Evolutionary conservation across 2,329 filamentous ascomycete genomes (phyloP), one percentile per base, ranked within the genome.

Genomic region (Didymella sp.): DNA sequence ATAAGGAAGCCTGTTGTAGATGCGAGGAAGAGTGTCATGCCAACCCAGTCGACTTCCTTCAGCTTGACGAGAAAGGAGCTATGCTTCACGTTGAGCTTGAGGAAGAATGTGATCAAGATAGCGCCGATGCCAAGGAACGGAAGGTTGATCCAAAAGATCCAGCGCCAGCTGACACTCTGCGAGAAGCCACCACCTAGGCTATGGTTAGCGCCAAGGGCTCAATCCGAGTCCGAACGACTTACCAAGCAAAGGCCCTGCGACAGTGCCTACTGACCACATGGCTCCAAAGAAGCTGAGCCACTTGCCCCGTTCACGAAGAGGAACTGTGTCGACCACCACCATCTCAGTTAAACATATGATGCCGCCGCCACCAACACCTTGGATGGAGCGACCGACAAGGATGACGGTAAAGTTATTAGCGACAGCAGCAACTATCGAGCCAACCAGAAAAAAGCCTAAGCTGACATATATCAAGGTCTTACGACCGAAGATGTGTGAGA

Each of bases 61-160:
- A 85, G 72, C 15, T 47, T 47, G 31, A 31, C 38, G 22, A 47
- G 30, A 30, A 47, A 38, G 7, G 44, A 47, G 44, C 44, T 24
- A 8, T 37, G 21, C 31, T 37, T 27, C 11, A 47, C 31, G 8
- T 47, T 47, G 1, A 47, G 44, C 21, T 47, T 38, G 31, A 47
- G 44, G 31, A 85, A 87, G 22, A 86, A 40, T 0, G 80, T 73
- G 15, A 84, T 74, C 61, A 85, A 71, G 33, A 80, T 61, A 15
- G 30, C n/a, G 4, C 80, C 81, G n/a, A 85, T 55, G 2, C 75
- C 82, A 27, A 81, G 77, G 64, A 87, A 82, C 2, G 85, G 85
- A 1, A 87, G 73, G 61, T 88, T 89, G 63, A 87, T 79, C 80
- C 83, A 89, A 67, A 88, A 87, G 11, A 89, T 82, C 86, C 86